Base-by-base conservation (phyloP, 805 yeast species). In the Candida loeiensis region DNA sequence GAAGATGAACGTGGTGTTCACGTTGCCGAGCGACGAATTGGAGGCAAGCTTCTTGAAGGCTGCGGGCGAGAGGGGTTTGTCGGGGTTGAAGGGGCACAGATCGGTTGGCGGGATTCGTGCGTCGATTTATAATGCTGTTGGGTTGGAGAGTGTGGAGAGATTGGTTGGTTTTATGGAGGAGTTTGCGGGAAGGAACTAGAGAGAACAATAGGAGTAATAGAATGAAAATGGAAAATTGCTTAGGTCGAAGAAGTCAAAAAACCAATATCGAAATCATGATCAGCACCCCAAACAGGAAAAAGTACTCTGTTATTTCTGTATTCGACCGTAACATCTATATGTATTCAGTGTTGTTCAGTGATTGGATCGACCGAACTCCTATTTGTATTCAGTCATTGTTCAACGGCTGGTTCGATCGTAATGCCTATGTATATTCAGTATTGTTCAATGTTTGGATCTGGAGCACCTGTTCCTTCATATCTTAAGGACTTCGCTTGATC, bases 21-120 rank as follows among this genome's bases (percentile, higher is more conserved):
- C 88, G 8, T 62, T 89, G 34, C 71, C 75, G 17, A 74, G 71
- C 38, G 79, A 75, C 3, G 86, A 74, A 2, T 60, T 78, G 38
- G 96, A 90, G 55, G 71, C 74, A 4, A 65, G 75, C 44, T 93
- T 93, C 64, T 55, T 91, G 45, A 68, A 77, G 45, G 80, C 72
- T 35, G 95, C 97, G 3, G 73, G 69, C 17, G 75, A 61, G 19
- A 56, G 49, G 41, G 73, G 77, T 2, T 71, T 93, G 46, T 68
- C 80, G 4, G 98, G 97, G 5, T 73, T 91, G 55, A 86, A 89
- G 65, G 98, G 99, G 30, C 98, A 91, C 64, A 79, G 98, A 61
- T 87, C 96, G 3, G 98, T 91, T 32, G 98, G 98, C 37, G 99
- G 99, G 21, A 84, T 93, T 64, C 82, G 99, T 63, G 90, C 95